These are phyloP conservation scores for Fraxinus angustifolia DNA, from an alignment of 305 asterid species.

Conservation along the genomic window DNA sequence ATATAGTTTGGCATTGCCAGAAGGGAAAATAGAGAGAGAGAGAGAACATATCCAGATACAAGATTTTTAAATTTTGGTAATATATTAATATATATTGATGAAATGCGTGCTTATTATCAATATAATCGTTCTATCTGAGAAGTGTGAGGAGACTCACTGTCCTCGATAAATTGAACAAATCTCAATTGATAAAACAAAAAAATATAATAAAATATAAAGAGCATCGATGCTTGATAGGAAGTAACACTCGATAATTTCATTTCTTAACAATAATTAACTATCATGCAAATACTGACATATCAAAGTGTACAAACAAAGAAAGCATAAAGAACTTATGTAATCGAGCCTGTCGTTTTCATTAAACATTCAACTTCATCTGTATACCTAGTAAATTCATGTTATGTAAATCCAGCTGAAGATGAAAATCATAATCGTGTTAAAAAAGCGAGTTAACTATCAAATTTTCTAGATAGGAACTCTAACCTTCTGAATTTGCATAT, in stretches of 20 bases:
- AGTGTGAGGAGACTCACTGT: background rate
- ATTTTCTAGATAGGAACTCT: slow-evolving; percentile 12
- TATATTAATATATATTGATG: background rate
- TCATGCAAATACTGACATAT: background rate
- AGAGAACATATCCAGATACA: background rate
- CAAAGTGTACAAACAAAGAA: background rate
- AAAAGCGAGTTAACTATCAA: background rate
- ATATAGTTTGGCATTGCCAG: background rate
- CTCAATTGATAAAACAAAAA: background rate
- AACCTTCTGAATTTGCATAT: slow-evolving; percentile 86
- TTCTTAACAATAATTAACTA: background rate
- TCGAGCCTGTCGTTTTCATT: slow-evolving; percentile 6
- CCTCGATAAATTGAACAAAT: background rate
- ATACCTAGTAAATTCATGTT: background rate
- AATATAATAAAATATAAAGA: too few species aligned
- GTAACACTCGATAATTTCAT: background rate
- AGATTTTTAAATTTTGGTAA: background rate
- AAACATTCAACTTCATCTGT: slow-evolving; percentile 1
- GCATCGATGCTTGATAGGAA: background rate
- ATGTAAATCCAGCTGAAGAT: background rate
- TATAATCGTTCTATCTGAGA: background rate
- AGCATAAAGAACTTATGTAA: background rate
- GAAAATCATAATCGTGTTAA: background rate
- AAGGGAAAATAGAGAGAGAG: background rate
- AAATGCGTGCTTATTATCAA: background rate